These are phyloP conservation scores for Danielia oregonensis DNA, from an alignment of 805 yeast species.

Conservation along the genomic window DNA sequence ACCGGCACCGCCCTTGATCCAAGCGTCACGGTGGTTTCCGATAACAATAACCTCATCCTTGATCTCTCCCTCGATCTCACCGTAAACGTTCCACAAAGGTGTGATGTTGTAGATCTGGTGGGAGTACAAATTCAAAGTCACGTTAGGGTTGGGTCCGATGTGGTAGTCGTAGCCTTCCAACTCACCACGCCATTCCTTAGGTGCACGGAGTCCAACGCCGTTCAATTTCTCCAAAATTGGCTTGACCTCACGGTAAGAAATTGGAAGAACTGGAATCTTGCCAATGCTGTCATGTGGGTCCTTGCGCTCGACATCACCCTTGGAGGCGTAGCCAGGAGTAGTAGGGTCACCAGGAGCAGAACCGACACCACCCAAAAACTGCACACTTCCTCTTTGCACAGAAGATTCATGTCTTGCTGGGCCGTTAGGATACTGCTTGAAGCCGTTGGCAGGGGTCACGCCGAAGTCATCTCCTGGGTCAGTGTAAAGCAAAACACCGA, in stretches of 20 bases:
- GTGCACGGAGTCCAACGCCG: conserved; percentile 53
- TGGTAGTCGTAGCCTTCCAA: conserved; percentile 44
- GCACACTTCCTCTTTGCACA: conserved; percentile 61
- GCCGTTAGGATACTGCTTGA: conserved; percentile 56
- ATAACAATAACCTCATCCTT: conserved; percentile 54
- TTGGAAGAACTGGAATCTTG: conserved; percentile 66
- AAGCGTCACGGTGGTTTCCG: conserved; percentile 79
- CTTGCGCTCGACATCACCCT: conserved; percentile 15
- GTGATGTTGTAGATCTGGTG: conserved; percentile 59
- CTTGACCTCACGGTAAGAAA: conserved; percentile 57
- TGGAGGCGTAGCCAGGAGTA: conserved; percentile 65
- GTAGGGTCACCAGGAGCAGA: conserved; percentile 73
- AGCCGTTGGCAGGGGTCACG: conserved; percentile 55
- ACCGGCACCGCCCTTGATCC: conserved; percentile 76
- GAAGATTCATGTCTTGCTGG: conserved; percentile 61
- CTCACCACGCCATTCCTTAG: conserved; percentile 35
- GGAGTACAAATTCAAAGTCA: conserved; percentile 51
- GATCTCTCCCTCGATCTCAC: conserved; percentile 51
- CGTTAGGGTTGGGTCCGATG: conserved; percentile 46
- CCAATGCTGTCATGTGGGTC: conserved; percentile 45
- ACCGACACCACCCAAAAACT: conserved; percentile 47
- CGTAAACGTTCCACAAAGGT: conserved; percentile 63
- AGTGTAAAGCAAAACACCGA: conserved; percentile 58
- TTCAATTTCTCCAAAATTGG: conserved; percentile 59
- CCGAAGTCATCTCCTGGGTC: conserved; percentile 66